phyloP scores from a whole-genome alignment of 2,329 filamentous ascomycete species.

The Cercospora sojina region DNA sequence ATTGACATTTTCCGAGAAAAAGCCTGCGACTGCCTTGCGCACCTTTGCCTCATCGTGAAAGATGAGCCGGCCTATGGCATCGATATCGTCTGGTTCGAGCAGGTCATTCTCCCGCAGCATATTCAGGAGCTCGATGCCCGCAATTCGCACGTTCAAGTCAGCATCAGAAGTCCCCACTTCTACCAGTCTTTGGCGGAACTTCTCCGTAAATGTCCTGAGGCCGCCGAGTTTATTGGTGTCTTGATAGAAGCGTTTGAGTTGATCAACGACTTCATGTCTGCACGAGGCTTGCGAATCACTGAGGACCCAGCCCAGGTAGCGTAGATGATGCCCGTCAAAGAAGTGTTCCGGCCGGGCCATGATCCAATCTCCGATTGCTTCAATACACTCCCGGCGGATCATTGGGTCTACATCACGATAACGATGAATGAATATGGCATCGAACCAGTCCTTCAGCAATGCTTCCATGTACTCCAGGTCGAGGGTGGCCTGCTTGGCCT shows the following conservation, averaged over 20 bases:
- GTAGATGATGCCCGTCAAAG: slow-evolving; percentile 84
- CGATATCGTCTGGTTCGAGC: slow-evolving; percentile 87
- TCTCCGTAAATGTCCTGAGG: slow-evolving; percentile 87
- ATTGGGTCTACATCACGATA: slow-evolving; percentile 91
- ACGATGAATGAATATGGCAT: slow-evolving; percentile 89
- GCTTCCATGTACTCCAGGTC: slow-evolving; percentile 69
- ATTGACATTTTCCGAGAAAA: slow-evolving; percentile 84
- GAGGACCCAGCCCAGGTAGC: slow-evolving; percentile 93
- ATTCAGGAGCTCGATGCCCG: slow-evolving; percentile 78
- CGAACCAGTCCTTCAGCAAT: slow-evolving; percentile 80
- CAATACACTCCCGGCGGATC: slow-evolving; percentile 84
- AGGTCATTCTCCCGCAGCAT: slow-evolving; percentile 78
- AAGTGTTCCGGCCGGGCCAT: slow-evolving; percentile 79
- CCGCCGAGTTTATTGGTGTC: slow-evolving; percentile 73
- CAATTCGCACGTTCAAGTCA: slow-evolving; percentile 75
- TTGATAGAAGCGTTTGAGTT: slow-evolving; percentile 76
- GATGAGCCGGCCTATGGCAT: slow-evolving; percentile 79
- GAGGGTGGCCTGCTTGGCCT: slow-evolving; percentile 67
- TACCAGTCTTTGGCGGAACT: slow-evolving; percentile 80
- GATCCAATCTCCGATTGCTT: slow-evolving; percentile 87
- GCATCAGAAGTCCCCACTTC: slow-evolving; percentile 89
- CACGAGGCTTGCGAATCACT: slow-evolving; percentile 75
- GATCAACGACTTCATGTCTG: slow-evolving; percentile 80
- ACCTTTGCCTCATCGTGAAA: slow-evolving; percentile 84
- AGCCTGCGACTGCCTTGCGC: slow-evolving; percentile 82